phyloP scores from a whole-genome alignment of 1,139 yeast genomes.

The Kodamaea anthophila region DNA sequence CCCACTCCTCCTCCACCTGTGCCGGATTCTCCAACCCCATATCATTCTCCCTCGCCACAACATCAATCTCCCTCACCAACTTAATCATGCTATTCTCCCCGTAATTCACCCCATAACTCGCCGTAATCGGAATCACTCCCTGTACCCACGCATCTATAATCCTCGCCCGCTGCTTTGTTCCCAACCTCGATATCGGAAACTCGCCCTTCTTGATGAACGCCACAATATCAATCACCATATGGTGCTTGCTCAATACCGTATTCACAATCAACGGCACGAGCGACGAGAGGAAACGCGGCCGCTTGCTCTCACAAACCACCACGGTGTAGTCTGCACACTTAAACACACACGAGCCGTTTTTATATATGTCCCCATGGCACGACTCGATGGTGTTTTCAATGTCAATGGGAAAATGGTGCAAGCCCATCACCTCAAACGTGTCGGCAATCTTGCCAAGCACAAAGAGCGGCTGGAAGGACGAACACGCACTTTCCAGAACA shows the following conservation, averaged over 20 bases:
- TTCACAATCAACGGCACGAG: slow-evolving; percentile 80
- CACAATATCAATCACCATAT: slow-evolving; percentile 77
- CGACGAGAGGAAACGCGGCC: slow-evolving; percentile 54
- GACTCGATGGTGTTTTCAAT: slow-evolving; percentile 71
- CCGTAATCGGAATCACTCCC: slow-evolving; percentile 40
- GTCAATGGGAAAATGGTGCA: slow-evolving; percentile 86
- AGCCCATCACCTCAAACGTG: slow-evolving; percentile 86
- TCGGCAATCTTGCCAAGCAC: slow-evolving; percentile 82
- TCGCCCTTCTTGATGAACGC: slow-evolving; percentile 66
- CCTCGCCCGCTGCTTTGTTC: slow-evolving; percentile 70
- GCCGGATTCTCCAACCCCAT: slow-evolving; percentile 43
- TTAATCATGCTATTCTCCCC: slow-evolving; percentile 63
- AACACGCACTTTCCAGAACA: slow-evolving; percentile 22
- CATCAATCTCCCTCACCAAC: slow-evolving; percentile 45
- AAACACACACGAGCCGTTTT: slow-evolving; percentile 64
- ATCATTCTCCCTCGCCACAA: slow-evolving; percentile 35
- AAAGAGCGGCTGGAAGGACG: slow-evolving; percentile 68
- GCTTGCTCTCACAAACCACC: slow-evolving; percentile 66
- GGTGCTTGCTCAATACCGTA: slow-evolving; percentile 74
- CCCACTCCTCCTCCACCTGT: slow-evolving; percentile 18
- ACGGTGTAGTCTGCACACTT: slow-evolving; percentile 79
- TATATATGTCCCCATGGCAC: slow-evolving; percentile 52
- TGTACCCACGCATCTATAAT: slow-evolving; percentile 55
- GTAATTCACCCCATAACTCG: slow-evolving; percentile 48
- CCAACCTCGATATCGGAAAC: slow-evolving; percentile 64